These are phyloP conservation scores for Gonapodya prolifera DNA, from an alignment of 192 early-diverging fungal genomes.

Conservation along the genomic window DNA sequence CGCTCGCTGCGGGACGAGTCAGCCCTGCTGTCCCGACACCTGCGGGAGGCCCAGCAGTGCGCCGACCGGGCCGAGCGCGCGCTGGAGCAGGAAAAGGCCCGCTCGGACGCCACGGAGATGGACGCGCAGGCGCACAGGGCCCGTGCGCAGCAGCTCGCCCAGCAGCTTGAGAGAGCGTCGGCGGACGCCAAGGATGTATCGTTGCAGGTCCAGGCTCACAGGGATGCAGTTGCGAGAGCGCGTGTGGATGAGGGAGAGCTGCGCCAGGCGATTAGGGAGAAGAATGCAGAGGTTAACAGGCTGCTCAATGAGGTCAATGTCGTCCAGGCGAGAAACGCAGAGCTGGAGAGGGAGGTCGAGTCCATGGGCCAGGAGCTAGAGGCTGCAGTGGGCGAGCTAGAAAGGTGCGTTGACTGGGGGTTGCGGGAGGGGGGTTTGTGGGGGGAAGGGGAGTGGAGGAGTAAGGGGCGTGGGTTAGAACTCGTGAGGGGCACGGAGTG, in stretches of 20 bases:
- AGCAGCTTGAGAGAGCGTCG: neutral
- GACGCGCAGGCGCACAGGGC: neutral
- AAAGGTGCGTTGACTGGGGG: neutral
- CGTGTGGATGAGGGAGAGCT: neutral
- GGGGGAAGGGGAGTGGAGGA: too few species aligned
- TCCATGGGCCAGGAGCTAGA: neutral
- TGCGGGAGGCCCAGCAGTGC: neutral
- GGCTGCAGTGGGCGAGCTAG: neutral
- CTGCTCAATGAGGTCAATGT: neutral
- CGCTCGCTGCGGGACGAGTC: neutral
- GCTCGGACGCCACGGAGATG: neutral
- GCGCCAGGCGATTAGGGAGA: neutral
- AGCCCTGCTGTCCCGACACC: neutral
- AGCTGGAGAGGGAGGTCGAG: neutral
- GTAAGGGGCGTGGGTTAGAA: too few species aligned
- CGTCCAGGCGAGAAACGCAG: neutral
- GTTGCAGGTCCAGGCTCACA: neutral
- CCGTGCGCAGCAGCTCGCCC: neutral
- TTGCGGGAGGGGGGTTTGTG: too few species aligned
- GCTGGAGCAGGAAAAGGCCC: neutral
- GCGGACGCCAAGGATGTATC: neutral
- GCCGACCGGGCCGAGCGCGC: neutral
- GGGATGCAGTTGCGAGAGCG: neutral
- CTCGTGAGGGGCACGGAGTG: too few species aligned
- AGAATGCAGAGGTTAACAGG: neutral